phyloP scores from a whole-genome alignment of 257 asterid species.

The Gentiana dahurica region DNA sequence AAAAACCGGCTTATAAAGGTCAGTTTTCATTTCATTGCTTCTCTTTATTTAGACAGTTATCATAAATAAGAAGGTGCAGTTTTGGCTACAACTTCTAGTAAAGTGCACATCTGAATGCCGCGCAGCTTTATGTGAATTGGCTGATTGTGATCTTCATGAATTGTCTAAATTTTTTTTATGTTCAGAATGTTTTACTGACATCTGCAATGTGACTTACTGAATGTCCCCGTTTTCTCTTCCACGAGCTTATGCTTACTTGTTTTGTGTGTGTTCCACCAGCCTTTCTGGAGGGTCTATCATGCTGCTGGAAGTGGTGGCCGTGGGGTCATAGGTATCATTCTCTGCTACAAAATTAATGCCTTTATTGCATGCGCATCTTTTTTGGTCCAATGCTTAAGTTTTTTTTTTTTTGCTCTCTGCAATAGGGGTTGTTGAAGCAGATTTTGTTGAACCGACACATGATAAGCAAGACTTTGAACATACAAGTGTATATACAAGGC shows the following conservation, averaged over 20 bases:
- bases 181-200: neutral
- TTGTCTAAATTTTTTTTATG: neutral
- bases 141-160: too few relatives aligned
- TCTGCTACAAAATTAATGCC: too few relatives aligned
- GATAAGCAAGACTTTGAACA: conserved; percentile 99
- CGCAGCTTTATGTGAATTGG: too few relatives aligned
- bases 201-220: neutral
- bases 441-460: conserved; percentile 98
- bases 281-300: conserved; percentile 98
- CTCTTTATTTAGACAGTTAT: neutral
- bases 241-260: too few relatives aligned
- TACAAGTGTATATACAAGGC: conserved; percentile 79
- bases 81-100: too few relatives aligned
- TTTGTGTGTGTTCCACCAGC: conserved; percentile 22
- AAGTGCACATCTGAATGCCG: too few relatives aligned
- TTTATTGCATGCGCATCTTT: neutral
- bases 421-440: conserved; percentile 89
- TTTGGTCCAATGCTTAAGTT: conserved; percentile 5
- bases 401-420: conserved; percentile 7
- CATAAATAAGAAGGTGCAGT: neutral
- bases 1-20: conserved; percentile 97
- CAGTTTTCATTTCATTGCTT: neutral
- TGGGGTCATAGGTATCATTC: conserved; percentile 80
- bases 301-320: conserved; percentile 98
- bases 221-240: too few relatives aligned